A percentile compares a stretch with the other conserved stretches of the same genome.
These are phyloP conservation scores for Microbotryum lychnidis-dioicae DNA, from an alignment of 1,284 basidiomycete species.

Conservation along the genomic window DNA sequence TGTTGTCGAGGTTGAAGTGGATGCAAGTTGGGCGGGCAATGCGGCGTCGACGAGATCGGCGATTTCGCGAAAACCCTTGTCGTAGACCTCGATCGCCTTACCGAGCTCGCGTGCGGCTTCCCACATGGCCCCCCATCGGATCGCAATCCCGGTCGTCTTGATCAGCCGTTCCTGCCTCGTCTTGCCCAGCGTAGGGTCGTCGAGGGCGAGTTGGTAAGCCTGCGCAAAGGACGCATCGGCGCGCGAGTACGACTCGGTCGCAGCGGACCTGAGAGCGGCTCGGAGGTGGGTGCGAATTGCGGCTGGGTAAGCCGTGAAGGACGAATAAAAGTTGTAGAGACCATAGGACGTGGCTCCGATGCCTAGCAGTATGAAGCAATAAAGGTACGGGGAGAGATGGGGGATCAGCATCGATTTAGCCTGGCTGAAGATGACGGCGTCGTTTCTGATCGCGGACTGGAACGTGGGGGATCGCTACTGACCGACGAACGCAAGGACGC, in stretches of 20 bases:
- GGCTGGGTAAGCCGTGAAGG: slow-evolving; percentile 26
- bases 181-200: slow-evolving; percentile 9
- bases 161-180: slow-evolving; percentile 7
- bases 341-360: slow-evolving; percentile 24
- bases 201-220: slow-evolving; percentile 20
- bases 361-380: slow-evolving; percentile 4
- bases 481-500: slow-evolving; percentile 20
- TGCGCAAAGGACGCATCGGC: slow-evolving; percentile 15
- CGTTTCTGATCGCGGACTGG: too few species aligned
- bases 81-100: slow-evolving; percentile 23
- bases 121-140: slow-evolving; percentile 30
- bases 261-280: slow-evolving; percentile 17
- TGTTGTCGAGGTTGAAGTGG: too few species aligned
- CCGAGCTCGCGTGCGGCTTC: slow-evolving; percentile 14
- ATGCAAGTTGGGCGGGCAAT: background rate
- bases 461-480: background rate
- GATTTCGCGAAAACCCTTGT: slow-evolving; percentile 19
- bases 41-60: slow-evolving; percentile 6
- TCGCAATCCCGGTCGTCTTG: slow-evolving; percentile 20
- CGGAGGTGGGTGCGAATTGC: slow-evolving; percentile 23
- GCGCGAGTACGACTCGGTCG: slow-evolving; percentile 1
- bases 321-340: slow-evolving; percentile 25
- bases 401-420: too few species aligned
- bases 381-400: background rate
- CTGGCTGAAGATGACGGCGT: too few species aligned